Evolutionary conservation across 495 filamentous ascomycete genomes (phyloP).

Genomic region (Trichoderma orchidacearum): DNA sequence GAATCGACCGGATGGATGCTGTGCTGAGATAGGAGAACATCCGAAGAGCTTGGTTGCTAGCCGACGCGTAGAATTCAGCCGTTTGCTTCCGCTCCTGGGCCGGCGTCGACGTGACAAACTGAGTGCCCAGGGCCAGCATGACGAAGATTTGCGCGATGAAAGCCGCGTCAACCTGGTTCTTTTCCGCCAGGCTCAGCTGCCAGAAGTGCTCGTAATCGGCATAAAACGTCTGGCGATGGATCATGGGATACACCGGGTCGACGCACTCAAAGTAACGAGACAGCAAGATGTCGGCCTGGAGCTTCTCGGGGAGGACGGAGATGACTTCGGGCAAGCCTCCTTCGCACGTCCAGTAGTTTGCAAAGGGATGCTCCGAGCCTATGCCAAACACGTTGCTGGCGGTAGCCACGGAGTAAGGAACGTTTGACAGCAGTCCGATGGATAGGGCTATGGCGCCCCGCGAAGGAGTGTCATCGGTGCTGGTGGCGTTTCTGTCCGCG

Average conservation of each 20-base stretch:
- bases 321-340: constrained; percentile 60
- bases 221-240: constrained; percentile 51
- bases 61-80: constrained; percentile 63
- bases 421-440: constrained; percentile 49
- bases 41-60: constrained; percentile 53
- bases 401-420: constrained; percentile 47
- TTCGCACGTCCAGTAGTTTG: constrained; percentile 66
- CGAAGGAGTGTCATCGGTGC: constrained; percentile 16
- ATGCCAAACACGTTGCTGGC: constrained; percentile 58
- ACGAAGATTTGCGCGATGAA: constrained; percentile 52
- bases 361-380: constrained; percentile 50
- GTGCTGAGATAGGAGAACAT: constrained; percentile 56
- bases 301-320: constrained; percentile 51
- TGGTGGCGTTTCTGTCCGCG: constrained; percentile 28
- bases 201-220: constrained; percentile 61
- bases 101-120: constrained; percentile 48
- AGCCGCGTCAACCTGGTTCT: constrained; percentile 37
- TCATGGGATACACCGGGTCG: constrained; percentile 62
- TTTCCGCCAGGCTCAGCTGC: constrained; percentile 36
- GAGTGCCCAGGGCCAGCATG: constrained; percentile 59
- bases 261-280: constrained; percentile 59
- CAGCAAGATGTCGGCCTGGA: constrained; percentile 57
- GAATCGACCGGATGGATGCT: constrained; percentile 50
- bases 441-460: constrained; percentile 32
- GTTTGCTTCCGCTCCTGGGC: constrained; percentile 46